These are phyloP conservation scores for Globisporangium barbulae DNA, from an alignment of 352 stramenopile genomes.

Conservation along the genomic window DNA sequence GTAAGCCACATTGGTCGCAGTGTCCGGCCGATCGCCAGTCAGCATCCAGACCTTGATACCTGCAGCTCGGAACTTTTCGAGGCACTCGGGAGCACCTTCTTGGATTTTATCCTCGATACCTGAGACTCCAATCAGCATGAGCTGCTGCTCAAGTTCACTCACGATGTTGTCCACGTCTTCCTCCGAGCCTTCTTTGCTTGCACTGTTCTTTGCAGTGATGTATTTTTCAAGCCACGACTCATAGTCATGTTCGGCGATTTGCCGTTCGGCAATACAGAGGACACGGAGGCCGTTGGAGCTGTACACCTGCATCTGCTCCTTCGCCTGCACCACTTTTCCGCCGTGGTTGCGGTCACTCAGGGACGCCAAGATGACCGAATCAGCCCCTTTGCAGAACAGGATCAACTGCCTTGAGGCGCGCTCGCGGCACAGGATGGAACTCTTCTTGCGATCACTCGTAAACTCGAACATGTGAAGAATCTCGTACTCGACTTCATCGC, in stretches of 20 bases:
- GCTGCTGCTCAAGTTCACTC: constrained; percentile 39
- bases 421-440: constrained; percentile 48
- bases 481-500: constrained; percentile 32
- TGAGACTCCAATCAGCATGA: constrained; percentile 52
- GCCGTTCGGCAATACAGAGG: constrained; percentile 60
- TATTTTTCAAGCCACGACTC: constrained; percentile 41
- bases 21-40: constrained; percentile 61
- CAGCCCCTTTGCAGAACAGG: constrained; percentile 84
- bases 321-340: constrained; percentile 25
- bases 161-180: constrained; percentile 33
- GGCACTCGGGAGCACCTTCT: constrained; percentile 43
- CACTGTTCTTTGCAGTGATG: constrained; percentile 14
- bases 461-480: constrained; percentile 64
- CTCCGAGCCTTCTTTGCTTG: constrained; percentile 20
- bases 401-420: constrained; percentile 26
- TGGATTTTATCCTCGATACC: constrained; percentile 75
- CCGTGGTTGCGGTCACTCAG: constrained; percentile 30
- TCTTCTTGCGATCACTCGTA: constrained; percentile 66
- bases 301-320: constrained; percentile 52
- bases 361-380: constrained; percentile 76
- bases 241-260: constrained; percentile 55
- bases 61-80: constrained; percentile 55
- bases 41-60: constrained; percentile 82
- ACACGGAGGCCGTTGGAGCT: constrained; percentile 64
- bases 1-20: constrained; percentile 59